Base-by-base conservation (phyloP, 305 asterid species). In the Fraxinus sp. region DNA sequence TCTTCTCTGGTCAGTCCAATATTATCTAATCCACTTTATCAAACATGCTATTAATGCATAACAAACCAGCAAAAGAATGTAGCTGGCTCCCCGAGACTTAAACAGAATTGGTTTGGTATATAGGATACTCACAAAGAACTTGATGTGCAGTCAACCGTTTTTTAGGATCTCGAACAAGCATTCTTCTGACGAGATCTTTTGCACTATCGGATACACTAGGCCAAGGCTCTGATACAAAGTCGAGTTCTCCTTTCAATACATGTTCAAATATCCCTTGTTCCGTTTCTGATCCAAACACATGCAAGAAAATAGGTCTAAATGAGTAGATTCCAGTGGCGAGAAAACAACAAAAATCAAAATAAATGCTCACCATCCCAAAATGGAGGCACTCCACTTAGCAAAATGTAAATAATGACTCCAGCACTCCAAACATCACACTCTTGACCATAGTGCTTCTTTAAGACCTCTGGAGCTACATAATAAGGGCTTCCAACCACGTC, bases 251-350 rank as follows among this genome's bases (percentile, higher is more conserved):
- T 81, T 76, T 88, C 52, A 88, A 74, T 77, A 90, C 90, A 81
- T 90, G 90, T 79, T 88, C 90, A 74, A 90, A 90, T 41, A 90
- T 88, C 66, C 91, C 93, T 80, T 90, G 91, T 77, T 90, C 93
- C 83, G 90, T 79, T 83, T 90, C 91, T 87, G 86, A 72, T 83
- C 22, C 36, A 80, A 78, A 41, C 77, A 66, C 86, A 84, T 80
- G 75, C 80, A 30, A 43, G 32, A 77, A 70, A 30, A 70, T 33
- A 35, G 26, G 36, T n/a, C 71, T 10, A 41, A 64, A 64, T 64
- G 73, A 24, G 13, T 26, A 32, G 74, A 55, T 49, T 30, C 55
- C 3, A 13, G 55, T 43, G 5, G 16, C 52, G 32, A 20, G 77
- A 30, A 77, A 75, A 35, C 28, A 37, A 62, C 32, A 81, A 52